Base-by-base conservation (phyloP, 1,139 yeast genomes). In the Yamadazyma siamensis region DNA sequence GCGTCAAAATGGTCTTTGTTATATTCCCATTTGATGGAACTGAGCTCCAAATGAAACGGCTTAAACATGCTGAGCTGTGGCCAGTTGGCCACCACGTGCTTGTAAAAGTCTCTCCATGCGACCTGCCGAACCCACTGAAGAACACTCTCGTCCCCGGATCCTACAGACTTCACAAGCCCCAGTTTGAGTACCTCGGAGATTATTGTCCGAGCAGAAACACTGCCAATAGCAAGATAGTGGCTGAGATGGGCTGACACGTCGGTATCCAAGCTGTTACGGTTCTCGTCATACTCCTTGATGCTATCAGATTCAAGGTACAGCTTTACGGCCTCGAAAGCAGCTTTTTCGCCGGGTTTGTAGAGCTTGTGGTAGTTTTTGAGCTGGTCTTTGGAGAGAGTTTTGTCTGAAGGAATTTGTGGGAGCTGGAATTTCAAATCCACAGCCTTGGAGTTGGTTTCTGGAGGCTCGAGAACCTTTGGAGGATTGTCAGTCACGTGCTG, bases 91-190 rank as follows among this genome's bases (percentile, higher is more conserved):
- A 71, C 37, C 20, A 71, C 59, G 38, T 75, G 77, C 23, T 66
- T 60, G 44, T 75, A 75, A 36, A 73, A 75, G 43, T 75, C 80
- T 39, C 80, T 59, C 74, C 78, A 75, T 1, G 79, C 76, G 6
- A 75, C 56, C 47, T 75, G 77, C 23, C 79, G 59, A 11, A 73
- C 57, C 59, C 71, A 73, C 26, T 63, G 65, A 13, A 59, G 54
- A 11, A 57, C 46, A 9, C 71, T 65, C 2, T 45, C 36, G 31
- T 57, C 52, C 20, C 62, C 58, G 11, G 41, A 32, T 13, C 47
- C 32, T 11, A 16, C 6, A 6, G 14, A 9, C 22, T 49, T 47
- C 8, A 47, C 30, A 8, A 52, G 37, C 27, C 51, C 49, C 13
- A 49, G 40, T n/a, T 54, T 51, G 10, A 51, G 34, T 13, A 59